These are phyloP conservation scores for Cryptosporidium canis DNA, from an alignment of 169 alveolate genomes.

Conservation along the genomic window DNA sequence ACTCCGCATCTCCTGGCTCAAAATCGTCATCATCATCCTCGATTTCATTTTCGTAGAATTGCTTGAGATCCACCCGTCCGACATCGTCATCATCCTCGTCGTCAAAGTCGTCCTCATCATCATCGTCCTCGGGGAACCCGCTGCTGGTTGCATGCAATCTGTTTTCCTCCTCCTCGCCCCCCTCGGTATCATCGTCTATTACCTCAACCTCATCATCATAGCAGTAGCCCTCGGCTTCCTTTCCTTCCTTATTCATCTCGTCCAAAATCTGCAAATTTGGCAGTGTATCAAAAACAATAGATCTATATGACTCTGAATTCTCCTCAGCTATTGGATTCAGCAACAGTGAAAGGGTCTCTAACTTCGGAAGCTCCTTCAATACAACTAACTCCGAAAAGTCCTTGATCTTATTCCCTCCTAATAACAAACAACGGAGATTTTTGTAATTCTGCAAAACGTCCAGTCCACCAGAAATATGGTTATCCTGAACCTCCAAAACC, in stretches of 20 bases:
- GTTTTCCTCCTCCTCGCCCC: slow-evolving; percentile 43
- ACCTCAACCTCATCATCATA: slow-evolving; percentile 87
- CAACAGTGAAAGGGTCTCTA: slow-evolving; percentile 85
- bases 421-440: slow-evolving; percentile 84
- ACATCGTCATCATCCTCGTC: slow-evolving; percentile 76
- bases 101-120: slow-evolving; percentile 49
- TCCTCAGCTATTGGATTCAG: slow-evolving; percentile 87
- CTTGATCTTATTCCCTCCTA: slow-evolving; percentile 84
- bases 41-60: slow-evolving; percentile 87
- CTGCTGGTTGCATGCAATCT: background rate
- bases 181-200: slow-evolving; percentile 82
- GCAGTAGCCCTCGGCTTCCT: slow-evolving; percentile 87
- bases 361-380: slow-evolving; percentile 73
- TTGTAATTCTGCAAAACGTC: slow-evolving; percentile 84
- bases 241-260: slow-evolving; percentile 80
- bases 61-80: slow-evolving; percentile 80
- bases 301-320: slow-evolving; percentile 80
- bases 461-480: slow-evolving; percentile 81
- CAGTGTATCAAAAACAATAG: slow-evolving; percentile 81
- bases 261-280: slow-evolving; percentile 87
- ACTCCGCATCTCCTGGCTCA: slow-evolving; percentile 83
- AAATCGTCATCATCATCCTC: slow-evolving; percentile 89
- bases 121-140: slow-evolving; percentile 3
- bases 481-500: slow-evolving; percentile 87
- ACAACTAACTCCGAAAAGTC: slow-evolving; percentile 8